Conservation (phyloP, 176 grass and related monocot genomes). For the Calamus simplicifolius region DNA sequence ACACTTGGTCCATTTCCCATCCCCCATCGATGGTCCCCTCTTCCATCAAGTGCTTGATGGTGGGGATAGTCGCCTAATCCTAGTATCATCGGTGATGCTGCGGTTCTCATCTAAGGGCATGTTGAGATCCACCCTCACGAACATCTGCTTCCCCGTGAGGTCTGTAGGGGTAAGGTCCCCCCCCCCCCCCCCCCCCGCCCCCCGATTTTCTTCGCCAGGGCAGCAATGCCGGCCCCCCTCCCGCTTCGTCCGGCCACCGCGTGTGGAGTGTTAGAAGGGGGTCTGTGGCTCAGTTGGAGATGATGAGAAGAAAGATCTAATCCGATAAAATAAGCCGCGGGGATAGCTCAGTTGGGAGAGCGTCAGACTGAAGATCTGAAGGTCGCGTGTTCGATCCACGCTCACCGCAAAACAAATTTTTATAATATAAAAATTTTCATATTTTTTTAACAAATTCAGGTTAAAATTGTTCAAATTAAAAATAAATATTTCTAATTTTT, state of each 20-base stretch:
- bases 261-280: too few relatives aligned
- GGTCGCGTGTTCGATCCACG: slow-evolving; percentile 56
- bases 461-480: too few relatives aligned
- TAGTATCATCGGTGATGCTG: slow-evolving; percentile 69
- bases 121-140: slow-evolving; percentile 67
- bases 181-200: too few relatives aligned
- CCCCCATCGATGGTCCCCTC: slow-evolving; percentile 62
- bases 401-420: slow-evolving; percentile 30
- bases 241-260: slow-evolving; percentile 13
- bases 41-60: slow-evolving; percentile 50
- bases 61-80: slow-evolving; percentile 61
- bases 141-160: slow-evolving; percentile 59
- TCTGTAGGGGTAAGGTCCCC: slow-evolving; percentile 49
- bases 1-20: too few relatives aligned
- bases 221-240: slow-evolving; percentile 37
- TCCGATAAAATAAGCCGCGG: not conserved
- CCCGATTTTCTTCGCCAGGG: slow-evolving; percentile 65
- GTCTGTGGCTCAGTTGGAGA: too few relatives aligned
- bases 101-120: slow-evolving; percentile 59
- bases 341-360: slow-evolving; percentile 97
- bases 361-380: slow-evolving; percentile 95
- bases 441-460: too few relatives aligned
- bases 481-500: too few relatives aligned
- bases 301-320: too few relatives aligned
- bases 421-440: too few relatives aligned